Evolutionary conservation across 441 rosid genomes (phyloP).

Genomic region (Euphorbia schlechtendalii): DNA sequence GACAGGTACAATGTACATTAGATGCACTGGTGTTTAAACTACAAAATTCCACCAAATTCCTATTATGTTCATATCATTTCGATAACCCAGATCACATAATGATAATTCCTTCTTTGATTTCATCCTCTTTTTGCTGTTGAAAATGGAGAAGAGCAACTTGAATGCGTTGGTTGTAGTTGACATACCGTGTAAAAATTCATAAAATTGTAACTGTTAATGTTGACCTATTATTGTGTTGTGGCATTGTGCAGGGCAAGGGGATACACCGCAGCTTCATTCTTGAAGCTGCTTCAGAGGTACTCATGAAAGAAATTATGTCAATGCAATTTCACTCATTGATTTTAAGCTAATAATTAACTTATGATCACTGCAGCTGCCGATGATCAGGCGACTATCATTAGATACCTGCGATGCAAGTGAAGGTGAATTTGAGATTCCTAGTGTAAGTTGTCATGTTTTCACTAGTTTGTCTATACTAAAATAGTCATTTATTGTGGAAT

Average conservation of each 20-base stretch:
- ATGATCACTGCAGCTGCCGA: constrained; percentile 42
- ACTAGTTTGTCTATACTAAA: neutral
- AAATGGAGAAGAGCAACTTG: neutral
- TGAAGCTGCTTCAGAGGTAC: constrained; percentile 61
- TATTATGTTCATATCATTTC: neutral
- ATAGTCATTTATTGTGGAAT: neutral
- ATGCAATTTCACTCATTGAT: neutral
- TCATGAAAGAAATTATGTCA: neutral
- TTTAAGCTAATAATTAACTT: neutral
- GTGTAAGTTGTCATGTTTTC: constrained; percentile 33
- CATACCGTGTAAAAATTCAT: neutral
- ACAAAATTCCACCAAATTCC: neutral
- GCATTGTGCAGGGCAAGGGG: constrained; percentile 53
- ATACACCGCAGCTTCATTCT: constrained; percentile 45
- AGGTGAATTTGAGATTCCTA: constrained; percentile 54
- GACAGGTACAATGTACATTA: neutral
- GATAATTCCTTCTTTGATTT: neutral
- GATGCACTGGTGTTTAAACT: neutral
- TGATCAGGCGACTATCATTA: constrained; percentile 57
- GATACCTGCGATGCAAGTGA: constrained; percentile 71
- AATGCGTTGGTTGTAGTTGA: no score
- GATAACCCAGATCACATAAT: neutral
- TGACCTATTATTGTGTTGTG: constrained; percentile 4
- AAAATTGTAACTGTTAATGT: neutral
- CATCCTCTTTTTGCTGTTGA: no score